Base-by-base conservation (phyloP, 257 asterid species). In the Lycium barbarum region DNA sequence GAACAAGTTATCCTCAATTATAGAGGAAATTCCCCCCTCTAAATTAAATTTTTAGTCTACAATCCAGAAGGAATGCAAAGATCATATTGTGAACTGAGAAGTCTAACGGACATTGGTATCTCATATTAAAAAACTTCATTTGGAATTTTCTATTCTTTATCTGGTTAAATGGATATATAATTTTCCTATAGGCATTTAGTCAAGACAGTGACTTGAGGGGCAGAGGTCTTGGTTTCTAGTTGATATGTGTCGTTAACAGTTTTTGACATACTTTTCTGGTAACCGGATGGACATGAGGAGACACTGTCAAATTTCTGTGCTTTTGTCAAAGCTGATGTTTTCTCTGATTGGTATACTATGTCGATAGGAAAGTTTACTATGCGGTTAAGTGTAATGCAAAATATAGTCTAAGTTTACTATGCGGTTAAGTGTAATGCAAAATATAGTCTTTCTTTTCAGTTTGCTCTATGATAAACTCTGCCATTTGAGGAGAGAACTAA, bases 371-470 rank as follows among this genome's bases (percentile, higher is more conserved):
- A 51, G 65, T 26, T 76, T 53, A 26, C 63, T 12, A 22, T 49
- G 62, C 4, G 20, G 43, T 49, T 12, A 2, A 9, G 18, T 74
- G 81, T 74, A 74, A 12, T 74, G 81, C 61, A 22, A 12, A 22
- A 74, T 74, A 12, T 74, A 74, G 81, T 74, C 61, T 20, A 26
- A 51, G 65, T 26, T 76, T 53, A 51, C 63, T 6, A 22, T 49
- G 62, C 4, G 20, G 43, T 49, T 12, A 2, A 9, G 18, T 74
- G 81, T 74, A 74, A 12, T 74, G 81, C 61, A 22, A 12, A 22
- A 74, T 74, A 12, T 74, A 74, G 81, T 74, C 61, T 20, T 47
- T 74, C 55, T 74, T 22, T 22, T 74, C 61, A 47, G 81, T 74
- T 74, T 74, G 20, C 45, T 49, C 14, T 74, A 74, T 53, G 12